Evolutionary conservation across 2,329 filamentous ascomycete genomes (phyloP).

Genomic region (Graphiopsis chlorocephala): DNA sequence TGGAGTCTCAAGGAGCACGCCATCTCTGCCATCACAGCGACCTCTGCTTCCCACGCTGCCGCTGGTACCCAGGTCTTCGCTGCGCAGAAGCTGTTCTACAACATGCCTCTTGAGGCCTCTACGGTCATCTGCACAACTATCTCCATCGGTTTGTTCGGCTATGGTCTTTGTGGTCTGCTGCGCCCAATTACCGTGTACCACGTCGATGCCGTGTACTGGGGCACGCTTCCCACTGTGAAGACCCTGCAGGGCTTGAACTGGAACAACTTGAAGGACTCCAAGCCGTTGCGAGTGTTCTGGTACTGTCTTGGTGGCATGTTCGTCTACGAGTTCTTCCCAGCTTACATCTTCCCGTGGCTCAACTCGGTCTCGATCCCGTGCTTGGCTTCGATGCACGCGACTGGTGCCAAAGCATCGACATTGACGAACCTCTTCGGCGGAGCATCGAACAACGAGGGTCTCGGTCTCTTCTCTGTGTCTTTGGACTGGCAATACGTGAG

Average conservation of each 20-base stretch:
- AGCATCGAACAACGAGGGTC: slow-evolving; percentile 51
- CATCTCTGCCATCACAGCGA: slow-evolving; percentile 23
- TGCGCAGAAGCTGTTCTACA: slow-evolving; percentile 51
- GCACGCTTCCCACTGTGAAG: slow-evolving; percentile 52
- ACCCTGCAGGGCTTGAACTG: slow-evolving; percentile 56
- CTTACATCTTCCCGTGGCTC: slow-evolving; percentile 56
- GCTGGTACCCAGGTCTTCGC: slow-evolving; percentile 34
- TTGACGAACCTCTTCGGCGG: slow-evolving; percentile 54
- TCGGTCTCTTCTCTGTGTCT: slow-evolving; percentile 50
- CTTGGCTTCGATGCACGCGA: slow-evolving; percentile 52
- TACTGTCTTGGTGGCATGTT: slow-evolving; percentile 46
- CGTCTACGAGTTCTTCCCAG: slow-evolving; percentile 53
- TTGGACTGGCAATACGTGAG: slow-evolving; percentile 53
- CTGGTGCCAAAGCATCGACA: slow-evolving; percentile 42
- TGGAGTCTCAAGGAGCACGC: slow-evolving; percentile 58
- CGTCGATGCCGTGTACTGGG: slow-evolving; percentile 57
- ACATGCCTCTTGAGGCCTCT: slow-evolving; percentile 44
- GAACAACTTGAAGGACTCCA: slow-evolving; percentile 50
- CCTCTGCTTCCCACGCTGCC: slow-evolving; percentile 40
- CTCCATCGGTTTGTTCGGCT: slow-evolving; percentile 57
- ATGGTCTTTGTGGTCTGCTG: slow-evolving; percentile 53
- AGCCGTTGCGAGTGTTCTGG: slow-evolving; percentile 54
- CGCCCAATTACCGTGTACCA: slow-evolving; percentile 57
- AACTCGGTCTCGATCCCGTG: slow-evolving; percentile 56
- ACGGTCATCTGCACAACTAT: slow-evolving; percentile 52